phyloP scores from a whole-genome alignment of 2,329 filamentous ascomycete species.

The Penicillium freii region DNA sequence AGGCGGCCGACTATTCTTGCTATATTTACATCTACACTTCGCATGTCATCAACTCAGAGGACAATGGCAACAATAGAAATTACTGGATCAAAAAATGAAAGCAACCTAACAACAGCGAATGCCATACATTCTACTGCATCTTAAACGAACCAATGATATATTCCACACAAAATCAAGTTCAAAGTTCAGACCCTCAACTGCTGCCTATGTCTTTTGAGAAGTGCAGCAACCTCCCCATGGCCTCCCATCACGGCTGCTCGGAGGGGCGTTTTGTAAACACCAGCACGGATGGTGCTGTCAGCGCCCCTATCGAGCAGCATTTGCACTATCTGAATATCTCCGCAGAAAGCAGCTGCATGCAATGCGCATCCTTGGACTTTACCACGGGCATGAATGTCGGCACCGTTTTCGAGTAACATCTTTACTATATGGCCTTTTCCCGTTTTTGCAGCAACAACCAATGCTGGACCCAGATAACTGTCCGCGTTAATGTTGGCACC shows the following conservation, averaged over 20 bases:
- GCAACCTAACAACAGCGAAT: too few relatives aligned
- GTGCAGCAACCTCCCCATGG: not conserved
- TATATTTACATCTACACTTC: too few relatives aligned
- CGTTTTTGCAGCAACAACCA: not conserved
- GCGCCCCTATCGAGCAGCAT: not conserved
- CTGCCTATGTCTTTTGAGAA: not conserved
- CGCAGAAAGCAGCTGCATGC: not conserved
- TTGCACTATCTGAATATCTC: not conserved
- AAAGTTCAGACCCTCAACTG: not conserved
- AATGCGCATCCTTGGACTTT: not conserved
- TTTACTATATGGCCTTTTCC: not conserved
- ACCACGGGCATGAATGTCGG: not conserved
- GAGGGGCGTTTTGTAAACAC: not conserved
- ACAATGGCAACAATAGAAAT: too few relatives aligned
- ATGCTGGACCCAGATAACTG: not conserved
- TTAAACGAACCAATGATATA: too few relatives aligned
- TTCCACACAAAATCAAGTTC: too few relatives aligned
- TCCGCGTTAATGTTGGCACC: not conserved
- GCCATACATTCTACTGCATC: too few relatives aligned
- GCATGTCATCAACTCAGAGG: too few relatives aligned
- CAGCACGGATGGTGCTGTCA: not conserved
- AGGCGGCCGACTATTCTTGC: too few relatives aligned
- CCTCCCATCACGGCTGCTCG: not conserved
- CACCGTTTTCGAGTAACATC: conserved; percentile 1
- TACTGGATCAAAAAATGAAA: too few relatives aligned